Evolutionary conservation across 768 basidiomycete genomes (phyloP), one percentile per base, ranked within the genome.

Genomic region (Hypsizygus marmoreus): DNA sequence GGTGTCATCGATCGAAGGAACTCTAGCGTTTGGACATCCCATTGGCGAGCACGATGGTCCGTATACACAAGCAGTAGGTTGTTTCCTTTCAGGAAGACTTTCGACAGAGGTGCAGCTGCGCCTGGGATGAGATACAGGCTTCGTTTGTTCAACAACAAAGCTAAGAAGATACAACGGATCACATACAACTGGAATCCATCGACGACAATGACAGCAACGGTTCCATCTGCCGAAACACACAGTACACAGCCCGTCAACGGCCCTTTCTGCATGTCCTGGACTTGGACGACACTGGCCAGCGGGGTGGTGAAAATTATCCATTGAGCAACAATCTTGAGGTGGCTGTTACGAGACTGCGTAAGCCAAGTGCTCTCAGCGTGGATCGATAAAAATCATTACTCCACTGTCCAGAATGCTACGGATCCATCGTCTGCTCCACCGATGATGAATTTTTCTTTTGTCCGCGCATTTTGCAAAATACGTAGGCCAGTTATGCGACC

Each of bases 41-140:
- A 99, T 2, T 95, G 66, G 31, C 97, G 74, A 1, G 88, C 90
- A 43, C 84, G 80, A 2, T 79, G 82, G 50, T 89, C 84, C 2
- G 72, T 72, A 63, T 97, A 97, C 1, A 87, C 64, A 5, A 95
- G 67, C 40, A 97, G 59, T 22, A 97, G 63, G 47, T 90, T 84
- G 43, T 86, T 77, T 12, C 76, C 82, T 9, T 80, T 74, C 6
- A 90, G 63, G 56, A 81, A 90, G 12, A 95, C 63, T 34, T 74
- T 64, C 26, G 69, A 66, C 14, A 97, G 70, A 0, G 83, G 80
- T 0, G 82, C 77, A n/a, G 79, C 75, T 1, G 91, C 77, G 6
- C 90, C 92, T 5, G 95, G 95, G 17, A 97, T 77, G 13, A 92
- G 66, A 59, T 84, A 88, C 23, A 91, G 65, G 42, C 94, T 97